Percentiles rank a stretch among this genome's conserved stretches.
phyloP scores from a whole-genome alignment of 2,329 filamentous ascomycete species.

The Plectosphaerella sp. region DNA sequence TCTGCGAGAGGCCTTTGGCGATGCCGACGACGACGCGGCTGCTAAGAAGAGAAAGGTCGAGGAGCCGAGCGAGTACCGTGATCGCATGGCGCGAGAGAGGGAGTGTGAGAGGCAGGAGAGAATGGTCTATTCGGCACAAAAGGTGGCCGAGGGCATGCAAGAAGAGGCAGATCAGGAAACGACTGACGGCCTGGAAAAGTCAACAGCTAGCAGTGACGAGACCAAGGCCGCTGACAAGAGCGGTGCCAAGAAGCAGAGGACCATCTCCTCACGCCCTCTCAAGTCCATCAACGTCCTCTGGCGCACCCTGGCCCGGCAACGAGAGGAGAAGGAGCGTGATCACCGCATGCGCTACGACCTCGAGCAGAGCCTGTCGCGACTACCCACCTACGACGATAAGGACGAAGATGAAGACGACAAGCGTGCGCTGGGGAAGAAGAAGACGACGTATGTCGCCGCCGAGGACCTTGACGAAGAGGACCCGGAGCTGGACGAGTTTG shows the following conservation, averaged over 20 bases:
- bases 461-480: constrained; percentile 76
- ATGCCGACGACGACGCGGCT: constrained; percentile 32
- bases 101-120: constrained; percentile 66
- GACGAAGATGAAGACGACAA: constrained; percentile 68
- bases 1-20: constrained; percentile 56
- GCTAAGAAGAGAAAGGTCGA: constrained; percentile 61
- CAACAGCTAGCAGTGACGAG: constrained; percentile 3
- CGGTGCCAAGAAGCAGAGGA: constrained; percentile 21
- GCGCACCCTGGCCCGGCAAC: constrained; percentile 65
- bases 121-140: constrained; percentile 73
- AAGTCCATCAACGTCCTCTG: constrained; percentile 74
- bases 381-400: constrained; percentile 64
- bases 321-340: constrained; percentile 67
- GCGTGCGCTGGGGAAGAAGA: constrained; percentile 56
- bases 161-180: constrained; percentile 34
- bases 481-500: constrained; percentile 74
- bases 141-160: constrained; percentile 74
- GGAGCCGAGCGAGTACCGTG: constrained; percentile 64
- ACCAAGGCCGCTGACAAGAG: constrained; percentile 19
- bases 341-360: constrained; percentile 60
- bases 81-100: constrained; percentile 64
- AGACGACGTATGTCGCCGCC: constrained; percentile 53
- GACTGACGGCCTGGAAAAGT: constrained; percentile 6
- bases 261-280: constrained; percentile 42
- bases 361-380: constrained; percentile 55